phyloP scores from a whole-genome alignment of 2,329 filamentous ascomycete genomes.

The Nectriaceae sp. region DNA sequence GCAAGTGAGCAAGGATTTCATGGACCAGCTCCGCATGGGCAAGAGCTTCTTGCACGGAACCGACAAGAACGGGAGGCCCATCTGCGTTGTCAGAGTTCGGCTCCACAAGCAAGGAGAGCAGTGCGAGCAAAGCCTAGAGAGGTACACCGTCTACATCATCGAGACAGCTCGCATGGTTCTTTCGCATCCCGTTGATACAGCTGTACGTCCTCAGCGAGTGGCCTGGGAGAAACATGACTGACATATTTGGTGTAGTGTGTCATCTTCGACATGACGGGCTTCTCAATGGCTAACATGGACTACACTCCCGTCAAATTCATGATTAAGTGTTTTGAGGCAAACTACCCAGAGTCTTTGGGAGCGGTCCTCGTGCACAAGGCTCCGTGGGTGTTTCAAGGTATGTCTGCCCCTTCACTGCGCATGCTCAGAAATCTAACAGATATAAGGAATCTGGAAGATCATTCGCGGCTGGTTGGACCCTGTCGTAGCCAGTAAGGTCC shows the following conservation, averaged over 20 bases:
- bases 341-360: slow-evolving; percentile 92
- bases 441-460: slow-evolving; percentile 85
- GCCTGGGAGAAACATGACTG: slow-evolving; percentile 1
- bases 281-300: slow-evolving; percentile 96
- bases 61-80: slow-evolving; percentile 82
- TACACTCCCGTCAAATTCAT: slow-evolving; percentile 98
- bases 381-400: slow-evolving; percentile 94
- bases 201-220: too few relatives aligned
- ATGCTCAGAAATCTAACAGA: slow-evolving; percentile 4
- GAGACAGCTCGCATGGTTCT: slow-evolving; percentile 90
- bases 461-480: slow-evolving; percentile 96
- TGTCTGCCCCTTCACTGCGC: slow-evolving; percentile 30
- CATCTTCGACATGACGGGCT: slow-evolving; percentile 94
- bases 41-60: slow-evolving; percentile 91
- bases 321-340: slow-evolving; percentile 99
- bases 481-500: slow-evolving; percentile 89
- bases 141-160: slow-evolving; percentile 91
- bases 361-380: slow-evolving; percentile 92
- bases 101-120: slow-evolving; percentile 84
- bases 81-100: slow-evolving; percentile 82
- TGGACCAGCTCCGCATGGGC: slow-evolving; percentile 82
- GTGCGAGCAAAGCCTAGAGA: slow-evolving; percentile 77
- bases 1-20: slow-evolving; percentile 73
- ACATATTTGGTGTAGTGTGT: slow-evolving; percentile 63
- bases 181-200: slow-evolving; percentile 81